These are phyloP conservation scores for Corniculantispora saksenae DNA, from an alignment of 2,329 filamentous ascomycete species.

Conservation along the genomic window DNA sequence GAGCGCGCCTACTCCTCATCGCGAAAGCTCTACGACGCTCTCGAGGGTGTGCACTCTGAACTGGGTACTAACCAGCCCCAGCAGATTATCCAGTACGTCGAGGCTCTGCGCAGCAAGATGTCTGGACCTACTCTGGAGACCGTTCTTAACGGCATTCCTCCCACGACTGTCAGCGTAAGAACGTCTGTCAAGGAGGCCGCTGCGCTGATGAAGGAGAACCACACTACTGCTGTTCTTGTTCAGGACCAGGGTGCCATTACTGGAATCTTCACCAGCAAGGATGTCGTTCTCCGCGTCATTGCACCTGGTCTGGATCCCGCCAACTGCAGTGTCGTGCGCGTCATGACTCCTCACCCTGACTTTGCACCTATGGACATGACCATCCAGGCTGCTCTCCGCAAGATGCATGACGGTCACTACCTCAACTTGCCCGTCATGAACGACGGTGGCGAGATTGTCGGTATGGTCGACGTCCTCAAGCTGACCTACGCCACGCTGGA, in stretches of 20 bases:
- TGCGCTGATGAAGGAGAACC: constrained; percentile 96
- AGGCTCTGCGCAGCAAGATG: constrained; percentile 94
- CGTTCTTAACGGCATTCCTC: constrained; percentile 87
- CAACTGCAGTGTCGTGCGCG: constrained; percentile 95
- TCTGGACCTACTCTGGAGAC: constrained; percentile 95
- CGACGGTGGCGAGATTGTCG: constrained; percentile 92
- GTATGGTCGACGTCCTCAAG: constrained; percentile 98
- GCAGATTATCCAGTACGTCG: constrained; percentile 98
- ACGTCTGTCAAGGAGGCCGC: constrained; percentile 97
- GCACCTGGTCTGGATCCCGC: constrained; percentile 90
- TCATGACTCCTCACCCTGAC: constrained; percentile 98
- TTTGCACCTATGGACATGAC: constrained; percentile 99
- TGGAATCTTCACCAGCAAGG: constrained; percentile 99
- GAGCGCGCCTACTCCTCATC: constrained; percentile 97
- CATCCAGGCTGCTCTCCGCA: constrained; percentile 94
- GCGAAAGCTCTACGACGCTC: constrained; percentile 94
- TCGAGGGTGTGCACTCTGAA: constrained; percentile 97
- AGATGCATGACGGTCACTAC: constrained; percentile 99
- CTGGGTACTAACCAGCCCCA: constrained; percentile 93
- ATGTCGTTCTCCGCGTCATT: constrained; percentile 96
- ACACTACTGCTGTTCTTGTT: constrained; percentile 93
- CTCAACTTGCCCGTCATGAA: constrained; percentile 99
- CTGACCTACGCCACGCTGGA: constrained; percentile 97
- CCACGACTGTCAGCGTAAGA: constrained; percentile 90
- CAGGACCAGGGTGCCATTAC: constrained; percentile 97